Base-by-base conservation (phyloP, 495 filamentous ascomycete species). In the Hypoxylon subgilvum region DNA sequence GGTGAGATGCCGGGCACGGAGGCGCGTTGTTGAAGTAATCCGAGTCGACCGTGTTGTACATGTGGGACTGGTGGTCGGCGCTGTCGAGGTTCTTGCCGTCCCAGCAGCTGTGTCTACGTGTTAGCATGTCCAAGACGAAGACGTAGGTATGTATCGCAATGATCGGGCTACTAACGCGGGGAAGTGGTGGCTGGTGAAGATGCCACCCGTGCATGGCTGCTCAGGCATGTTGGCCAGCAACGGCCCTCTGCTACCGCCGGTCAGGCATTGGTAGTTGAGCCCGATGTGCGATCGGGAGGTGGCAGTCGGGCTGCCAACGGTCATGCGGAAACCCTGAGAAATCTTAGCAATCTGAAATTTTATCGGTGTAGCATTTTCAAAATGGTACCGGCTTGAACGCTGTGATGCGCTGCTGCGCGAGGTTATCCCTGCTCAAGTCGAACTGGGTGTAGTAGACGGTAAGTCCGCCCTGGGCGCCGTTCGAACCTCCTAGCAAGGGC, bases 371-470 rank as follows among this genome's bases (percentile, higher is more conserved):
- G 21, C 9, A 28, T 22, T 27, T 35, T 44, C 19, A 16, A 22
- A 49, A 23, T 30, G 32, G 48, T 52, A 66, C 66, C 35, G 63
- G 47, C 16, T 44, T 52, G 55, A 75, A 75, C 5, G 72, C 67
- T 7, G 57, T 75, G 56, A 72, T 66, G 6, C 55, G n/a, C 31
- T 72, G 65, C 18, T 60, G 48, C 12, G 47, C 32, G 22, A 67
- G 46, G 17, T 67, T 69, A 45, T 69, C 60, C 23, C 63, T 64
- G 48, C 63, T 69, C 17, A 62, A 31, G 44, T 69, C 57, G 52
- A 62, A 60, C 61, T 68, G 65, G 28, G 62, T 73, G 36, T 74
- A 74, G 67, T 74, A 74, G 47, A 74, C 55, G 6, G 72, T 74
- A 48, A 74, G 62, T 35, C 72, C 72, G 48, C 72, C 72, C 18